Base-by-base conservation (phyloP, 1,284 basidiomycete species). In the Malassezia restricta region DNA sequence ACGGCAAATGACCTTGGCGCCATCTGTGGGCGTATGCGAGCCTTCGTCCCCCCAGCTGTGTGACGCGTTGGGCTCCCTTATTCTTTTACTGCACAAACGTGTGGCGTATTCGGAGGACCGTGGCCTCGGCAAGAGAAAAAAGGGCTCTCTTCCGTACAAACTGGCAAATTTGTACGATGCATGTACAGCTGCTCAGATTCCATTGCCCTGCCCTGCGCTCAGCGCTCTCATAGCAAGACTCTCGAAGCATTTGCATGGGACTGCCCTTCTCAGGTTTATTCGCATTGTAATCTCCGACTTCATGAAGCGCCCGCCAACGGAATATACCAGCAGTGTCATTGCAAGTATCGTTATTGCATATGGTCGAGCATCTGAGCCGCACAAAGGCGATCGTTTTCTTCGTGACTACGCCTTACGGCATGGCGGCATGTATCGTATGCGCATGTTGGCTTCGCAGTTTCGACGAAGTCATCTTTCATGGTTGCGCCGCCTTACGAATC, bases 141-240 rank as follows among this genome's bases (percentile, higher is more conserved):
- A 24, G 20, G 4, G 4, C 20, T 2, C 2, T 24, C 20, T 31
- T 20, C 3, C 14, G 31, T 31, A 24, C 31, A 14, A 44, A 7
- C n/a, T 55, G 8, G 53, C 53, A 24, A 30, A 42, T 6, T 17
- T 55, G 35, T 55, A 50, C 40, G 53, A 54, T 20, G 17, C 14
- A 14, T 49, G 47, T 32, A 5, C 27, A 5, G 48, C 32, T 5
- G 27, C 31, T 3, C 11, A n/a, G 15, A 41, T 50, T 1, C 24
- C 4, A 8, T 24, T 46, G 2, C 42, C 53, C 1, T 31, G 24
- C 17, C 33, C 20, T 12, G 27, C 44, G 12, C 15, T 50, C 8
- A 32, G 48, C 20, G 35, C 35, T 29, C 28, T 55, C 1, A 38
- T 55, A 11, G 29, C 42, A 6, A 43, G 24, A 17, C 40, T 55